Percentiles rank a stretch among this genome's conserved stretches.
These are phyloP conservation scores for Neurospora sp. DNA, from an alignment of 495 filamentous ascomycete species.

Conservation along the genomic window DNA sequence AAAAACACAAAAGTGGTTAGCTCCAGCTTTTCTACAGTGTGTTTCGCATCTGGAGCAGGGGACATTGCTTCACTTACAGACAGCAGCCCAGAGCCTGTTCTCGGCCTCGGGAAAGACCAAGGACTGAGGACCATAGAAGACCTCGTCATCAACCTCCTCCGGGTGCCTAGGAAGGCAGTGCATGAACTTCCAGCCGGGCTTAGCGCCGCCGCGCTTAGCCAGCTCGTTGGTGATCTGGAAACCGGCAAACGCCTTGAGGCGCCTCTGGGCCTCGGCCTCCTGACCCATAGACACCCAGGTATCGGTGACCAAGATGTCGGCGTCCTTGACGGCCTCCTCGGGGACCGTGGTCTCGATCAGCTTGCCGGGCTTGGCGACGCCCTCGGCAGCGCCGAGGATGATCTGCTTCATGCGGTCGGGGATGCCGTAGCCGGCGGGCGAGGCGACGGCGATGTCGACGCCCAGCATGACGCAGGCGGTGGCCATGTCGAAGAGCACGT, in stretches of 20 bases:
- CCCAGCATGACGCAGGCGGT: conserved; percentile 80
- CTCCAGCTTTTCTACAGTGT: too few relatives aligned
- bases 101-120: conserved; percentile 91
- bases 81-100: conserved; percentile 84
- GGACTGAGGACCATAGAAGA: conserved; percentile 74
- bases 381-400: conserved; percentile 50
- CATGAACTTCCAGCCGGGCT: conserved; percentile 93
- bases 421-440: conserved; percentile 73
- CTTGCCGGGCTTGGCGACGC: conserved; percentile 48
- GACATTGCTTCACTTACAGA: conserved; percentile 37
- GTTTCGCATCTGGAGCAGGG: not conserved
- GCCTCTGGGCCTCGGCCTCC: conserved; percentile 67
- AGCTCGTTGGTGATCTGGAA: conserved; percentile 83
- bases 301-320: conserved; percentile 87
- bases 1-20: not conserved
- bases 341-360: conserved; percentile 66
- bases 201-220: conserved; percentile 75
- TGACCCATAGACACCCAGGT: conserved; percentile 98
- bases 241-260: conserved; percentile 71
- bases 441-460: conserved; percentile 74
- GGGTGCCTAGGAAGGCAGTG: conserved; percentile 91
- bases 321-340: conserved; percentile 78
- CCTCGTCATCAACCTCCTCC: conserved; percentile 89
- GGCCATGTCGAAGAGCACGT: conserved; percentile 87
- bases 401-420: conserved; percentile 56